phyloP scores from a whole-genome alignment of 2,329 filamentous ascomycete species.

The Volutella citrinella region DNA sequence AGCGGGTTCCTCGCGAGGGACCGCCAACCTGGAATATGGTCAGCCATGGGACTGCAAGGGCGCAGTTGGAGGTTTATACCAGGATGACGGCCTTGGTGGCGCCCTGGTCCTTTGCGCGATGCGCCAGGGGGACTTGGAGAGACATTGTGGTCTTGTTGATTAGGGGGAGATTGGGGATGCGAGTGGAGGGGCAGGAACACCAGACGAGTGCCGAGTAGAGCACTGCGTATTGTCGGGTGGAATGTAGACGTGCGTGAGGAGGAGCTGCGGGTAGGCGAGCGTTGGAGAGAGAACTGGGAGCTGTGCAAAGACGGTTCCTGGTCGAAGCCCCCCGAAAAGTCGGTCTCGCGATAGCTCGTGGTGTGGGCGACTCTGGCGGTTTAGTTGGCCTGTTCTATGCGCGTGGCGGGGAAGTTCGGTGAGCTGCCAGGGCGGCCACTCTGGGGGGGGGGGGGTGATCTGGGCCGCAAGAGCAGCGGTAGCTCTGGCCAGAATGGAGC shows the following conservation, averaged over 20 bases:
- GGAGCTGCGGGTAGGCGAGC: slow-evolving; percentile 1
- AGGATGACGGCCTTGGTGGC: slow-evolving; percentile 93
- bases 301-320: too few species aligned
- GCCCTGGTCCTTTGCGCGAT: slow-evolving; percentile 48
- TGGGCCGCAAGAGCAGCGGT: too few species aligned
- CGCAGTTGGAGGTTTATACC: slow-evolving; percentile 46
- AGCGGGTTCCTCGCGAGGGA: slow-evolving; percentile 91
- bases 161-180: neutral
- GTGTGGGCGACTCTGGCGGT: slow-evolving; percentile 1
- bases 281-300: slow-evolving; percentile 5
- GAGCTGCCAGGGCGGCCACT: too few species aligned
- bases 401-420: slow-evolving; percentile 8
- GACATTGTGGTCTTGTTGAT: slow-evolving; percentile 46
- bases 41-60: neutral
- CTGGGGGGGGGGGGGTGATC: too few species aligned
- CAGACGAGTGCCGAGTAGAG: too few species aligned
- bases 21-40: slow-evolving; percentile 73
- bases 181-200: slow-evolving; percentile 1
- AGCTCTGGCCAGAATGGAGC: too few species aligned
- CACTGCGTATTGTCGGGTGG: too few species aligned
- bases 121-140: slow-evolving; percentile 53
- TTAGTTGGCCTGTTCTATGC: too few species aligned
- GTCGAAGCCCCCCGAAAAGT: too few species aligned
- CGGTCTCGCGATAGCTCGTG: slow-evolving; percentile 8
- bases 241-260: too few species aligned